Percentiles rank a stretch among this genome's conserved stretches.
Conservation (phyloP, 78 protist species). For the Polysphondylium violaceum region DNA sequence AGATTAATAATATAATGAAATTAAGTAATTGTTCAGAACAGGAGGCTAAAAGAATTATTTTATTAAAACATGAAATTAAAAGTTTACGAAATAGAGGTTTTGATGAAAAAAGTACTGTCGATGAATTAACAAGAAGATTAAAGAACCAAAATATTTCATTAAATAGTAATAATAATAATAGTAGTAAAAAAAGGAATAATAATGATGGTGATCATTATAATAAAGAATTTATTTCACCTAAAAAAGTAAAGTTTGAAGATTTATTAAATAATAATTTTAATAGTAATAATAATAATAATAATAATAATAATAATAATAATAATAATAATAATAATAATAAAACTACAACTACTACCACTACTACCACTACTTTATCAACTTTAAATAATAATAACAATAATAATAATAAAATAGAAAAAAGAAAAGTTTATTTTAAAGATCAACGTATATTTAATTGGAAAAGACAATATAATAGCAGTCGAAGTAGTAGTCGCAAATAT, state of each 20-base stretch:
- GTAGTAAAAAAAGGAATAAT: neutral
- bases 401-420: neutral
- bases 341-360: neutral
- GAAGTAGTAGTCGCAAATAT: neutral
- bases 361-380: neutral
- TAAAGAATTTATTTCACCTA: neutral
- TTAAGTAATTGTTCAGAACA: slow-evolving; percentile 12
- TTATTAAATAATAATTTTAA: neutral
- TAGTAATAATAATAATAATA: slow-evolving; percentile 17
- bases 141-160: neutral
- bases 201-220: neutral
- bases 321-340: slow-evolving; percentile 24
- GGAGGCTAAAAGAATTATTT: slow-evolving; percentile 19
- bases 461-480: neutral
- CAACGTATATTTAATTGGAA: too few species aligned
- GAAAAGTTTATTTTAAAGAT: neutral
- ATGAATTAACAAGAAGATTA: slow-evolving; percentile 16
- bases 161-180: neutral
- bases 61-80: slow-evolving; percentile 22
- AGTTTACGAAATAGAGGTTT: slow-evolving; percentile 20
- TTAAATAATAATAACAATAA: too few species aligned
- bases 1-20: slow-evolving; percentile 6
- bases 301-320: slow-evolving; percentile 20
- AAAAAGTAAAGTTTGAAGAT: slow-evolving; percentile 17
- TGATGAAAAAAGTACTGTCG: slow-evolving; percentile 12